These are phyloP conservation scores for Colletotrichum camelliae DNA, from an alignment of 2,329 filamentous ascomycete genomes.

Conservation along the genomic window DNA sequence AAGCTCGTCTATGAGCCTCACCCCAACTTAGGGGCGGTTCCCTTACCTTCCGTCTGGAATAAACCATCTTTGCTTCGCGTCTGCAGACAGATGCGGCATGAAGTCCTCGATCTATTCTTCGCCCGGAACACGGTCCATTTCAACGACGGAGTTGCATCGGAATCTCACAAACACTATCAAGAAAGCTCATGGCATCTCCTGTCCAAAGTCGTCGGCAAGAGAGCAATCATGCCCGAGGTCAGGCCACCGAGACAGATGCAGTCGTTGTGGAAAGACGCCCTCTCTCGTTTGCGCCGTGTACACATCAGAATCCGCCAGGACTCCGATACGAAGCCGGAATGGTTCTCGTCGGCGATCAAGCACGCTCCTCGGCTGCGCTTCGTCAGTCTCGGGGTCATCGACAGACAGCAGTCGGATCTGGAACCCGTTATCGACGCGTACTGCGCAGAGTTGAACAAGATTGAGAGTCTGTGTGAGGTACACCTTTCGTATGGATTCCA, in stretches of 20 bases:
- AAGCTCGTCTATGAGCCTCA: not conserved
- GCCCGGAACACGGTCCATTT: not conserved
- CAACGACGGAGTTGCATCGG: not conserved
- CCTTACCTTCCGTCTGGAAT: not conserved
- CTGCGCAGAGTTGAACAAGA: not conserved
- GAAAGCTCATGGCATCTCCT: not conserved
- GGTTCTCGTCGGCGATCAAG: not conserved
- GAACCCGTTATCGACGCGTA: not conserved
- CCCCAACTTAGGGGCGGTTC: not conserved
- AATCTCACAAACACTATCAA: rapidly evolving
- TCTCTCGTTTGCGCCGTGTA: rapidly evolving
- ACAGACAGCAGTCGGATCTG: not conserved
- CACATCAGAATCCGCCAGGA: rapidly evolving
- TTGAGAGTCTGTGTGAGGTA: not conserved
- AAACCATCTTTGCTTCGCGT: not conserved
- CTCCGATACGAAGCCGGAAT: not conserved
- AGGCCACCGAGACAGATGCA: not conserved
- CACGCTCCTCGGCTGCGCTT: rapidly evolving
- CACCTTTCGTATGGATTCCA: not conserved
- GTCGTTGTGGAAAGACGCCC: not conserved
- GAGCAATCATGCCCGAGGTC: not conserved
- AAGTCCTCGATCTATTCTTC: not conserved
- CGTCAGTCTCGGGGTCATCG: not conserved
- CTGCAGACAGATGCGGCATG: not conserved
- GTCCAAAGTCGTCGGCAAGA: not conserved